Evolutionary conservation across 768 basidiomycete species (phyloP).

Genomic region (Mycena filopes): DNA sequence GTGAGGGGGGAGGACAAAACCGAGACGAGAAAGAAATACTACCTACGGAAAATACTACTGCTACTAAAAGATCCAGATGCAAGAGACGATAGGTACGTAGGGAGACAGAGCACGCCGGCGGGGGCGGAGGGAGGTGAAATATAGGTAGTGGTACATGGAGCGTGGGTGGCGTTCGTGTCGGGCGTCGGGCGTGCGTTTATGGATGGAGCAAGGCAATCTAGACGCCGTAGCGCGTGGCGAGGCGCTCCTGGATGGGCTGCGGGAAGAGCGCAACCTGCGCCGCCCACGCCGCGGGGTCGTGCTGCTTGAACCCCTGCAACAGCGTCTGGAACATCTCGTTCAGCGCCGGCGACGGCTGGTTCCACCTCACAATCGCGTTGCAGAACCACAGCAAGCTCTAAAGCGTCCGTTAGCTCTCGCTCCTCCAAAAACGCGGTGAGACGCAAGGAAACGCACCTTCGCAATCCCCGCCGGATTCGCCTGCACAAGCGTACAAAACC

Average conservation of each 20-base stretch:
- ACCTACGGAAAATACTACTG: slow-evolving; percentile 44
- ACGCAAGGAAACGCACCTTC: slow-evolving; percentile 68
- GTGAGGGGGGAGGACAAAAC: neutral
- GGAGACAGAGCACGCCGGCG: slow-evolving; percentile 10
- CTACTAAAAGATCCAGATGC: slow-evolving; percentile 61
- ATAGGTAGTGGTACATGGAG: slow-evolving; percentile 21
- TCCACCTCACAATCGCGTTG: slow-evolving; percentile 97
- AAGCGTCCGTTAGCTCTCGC: slow-evolving; percentile 9
- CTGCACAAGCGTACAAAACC: slow-evolving; percentile 95
- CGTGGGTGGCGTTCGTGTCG: neutral
- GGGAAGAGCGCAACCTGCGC: slow-evolving; percentile 87
- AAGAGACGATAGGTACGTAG: slow-evolving; percentile 47
- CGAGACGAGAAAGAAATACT: slow-evolving; percentile 18
- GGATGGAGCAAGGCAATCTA: slow-evolving; percentile 51
- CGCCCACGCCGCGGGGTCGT: slow-evolving; percentile 87
- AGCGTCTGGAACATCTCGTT: slow-evolving; percentile 95
- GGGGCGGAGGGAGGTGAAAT: slow-evolving; percentile 20
- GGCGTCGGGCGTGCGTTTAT: neutral
- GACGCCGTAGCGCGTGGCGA: slow-evolving; percentile 89
- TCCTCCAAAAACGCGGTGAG: slow-evolving; percentile 12
- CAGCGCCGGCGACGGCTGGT: slow-evolving; percentile 88
- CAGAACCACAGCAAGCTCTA: slow-evolving; percentile 98
- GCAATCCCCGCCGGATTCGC: slow-evolving; percentile 93
- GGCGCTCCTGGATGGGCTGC: slow-evolving; percentile 86
- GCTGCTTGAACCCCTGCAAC: slow-evolving; percentile 89